Evolutionary conservation across 176 grass and related monocot species (phyloP), one percentile per base, ranked within the genome.

Genomic region (Rhynchospora tenuis): DNA sequence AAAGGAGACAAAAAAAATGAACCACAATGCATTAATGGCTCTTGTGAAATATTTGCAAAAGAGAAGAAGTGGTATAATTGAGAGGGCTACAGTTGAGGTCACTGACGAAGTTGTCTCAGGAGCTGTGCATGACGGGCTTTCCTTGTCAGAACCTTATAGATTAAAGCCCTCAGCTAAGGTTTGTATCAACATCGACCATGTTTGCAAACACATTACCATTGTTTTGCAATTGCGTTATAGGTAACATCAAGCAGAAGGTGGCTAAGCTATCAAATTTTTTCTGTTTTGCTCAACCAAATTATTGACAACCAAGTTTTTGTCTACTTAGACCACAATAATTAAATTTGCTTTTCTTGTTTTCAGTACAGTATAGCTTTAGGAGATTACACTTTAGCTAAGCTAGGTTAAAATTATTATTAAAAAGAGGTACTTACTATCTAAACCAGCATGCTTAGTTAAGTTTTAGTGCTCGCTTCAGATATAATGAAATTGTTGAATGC

Each of bases 11-110:
- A 99, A 93, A 83, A 99, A 93, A 90, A 90, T 98, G 93, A 93
- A 81, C 78, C 89, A 95, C 58, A 99, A 95, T 87, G 79, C 96
- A 77, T 87, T 95, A 69, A 89, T 81, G 63, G 93, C 93, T 42
- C 91, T 95, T 83, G 93, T 95, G 80, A 99, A 99, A 88, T 99
- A 93, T 73, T 89, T 99, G 88, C 96, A 99, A 76, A 99, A 93
- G 89, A 99, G 91, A 90, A 90, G 96, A 90, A 90, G 85, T 85
- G 86, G 89, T n/a, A 90, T 93, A 86, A 89, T 99, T 79, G 96
- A 95, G 88, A 91, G 91, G 86, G 96, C 96, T 46, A 95, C 93
- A 26, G 91, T 91, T 86, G 96, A 99, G 86, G 89, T 99, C 83
- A 99, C 96, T 7, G 91, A 99, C 10, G 96, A 99, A 85, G 91